phyloP scores from a whole-genome alignment of 768 basidiomycete species.

The Calocera viscosa region DNA sequence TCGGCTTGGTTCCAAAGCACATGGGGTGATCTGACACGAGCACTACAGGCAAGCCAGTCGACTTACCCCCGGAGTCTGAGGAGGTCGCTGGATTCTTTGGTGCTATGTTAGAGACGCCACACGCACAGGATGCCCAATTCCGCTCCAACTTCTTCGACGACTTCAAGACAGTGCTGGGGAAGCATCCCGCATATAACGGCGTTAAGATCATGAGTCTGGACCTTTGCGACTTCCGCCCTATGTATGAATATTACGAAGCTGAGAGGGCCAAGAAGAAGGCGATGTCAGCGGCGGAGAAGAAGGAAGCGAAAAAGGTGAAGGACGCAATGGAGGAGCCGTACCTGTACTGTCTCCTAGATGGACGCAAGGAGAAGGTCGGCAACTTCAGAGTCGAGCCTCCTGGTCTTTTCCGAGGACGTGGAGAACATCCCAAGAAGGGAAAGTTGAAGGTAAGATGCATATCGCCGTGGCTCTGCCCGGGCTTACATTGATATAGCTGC shows the following conservation, averaged over 20 bases:
- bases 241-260: slow-evolving; percentile 82
- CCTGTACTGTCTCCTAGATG: slow-evolving; percentile 76
- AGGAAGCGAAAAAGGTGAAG: slow-evolving; percentile 71
- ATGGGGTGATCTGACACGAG: not conserved
- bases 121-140: slow-evolving; percentile 77
- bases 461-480: not conserved
- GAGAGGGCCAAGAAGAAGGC: slow-evolving; percentile 91
- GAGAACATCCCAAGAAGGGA: slow-evolving; percentile 97
- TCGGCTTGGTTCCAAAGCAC: slow-evolving; percentile 10
- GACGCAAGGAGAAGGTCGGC: slow-evolving; percentile 93
- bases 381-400: slow-evolving; percentile 98
- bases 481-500: slow-evolving; percentile 38
- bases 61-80: slow-evolving; percentile 75
- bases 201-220: slow-evolving; percentile 63
- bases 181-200: slow-evolving; percentile 70
- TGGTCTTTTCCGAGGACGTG: slow-evolving; percentile 93
- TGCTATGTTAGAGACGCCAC: slow-evolving; percentile 83
- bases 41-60: slow-evolving; percentile 54
- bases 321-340: slow-evolving; percentile 78
- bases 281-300: slow-evolving; percentile 76
- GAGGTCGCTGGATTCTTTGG: slow-evolving; percentile 96
- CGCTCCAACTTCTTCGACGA: slow-evolving; percentile 94
- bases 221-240: slow-evolving; percentile 85
- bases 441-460: slow-evolving; percentile 59
- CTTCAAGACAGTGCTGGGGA: slow-evolving; percentile 62